phyloP scores from a whole-genome alignment of 208 protist genomes.

The Novymonas esmeraldas region DNA sequence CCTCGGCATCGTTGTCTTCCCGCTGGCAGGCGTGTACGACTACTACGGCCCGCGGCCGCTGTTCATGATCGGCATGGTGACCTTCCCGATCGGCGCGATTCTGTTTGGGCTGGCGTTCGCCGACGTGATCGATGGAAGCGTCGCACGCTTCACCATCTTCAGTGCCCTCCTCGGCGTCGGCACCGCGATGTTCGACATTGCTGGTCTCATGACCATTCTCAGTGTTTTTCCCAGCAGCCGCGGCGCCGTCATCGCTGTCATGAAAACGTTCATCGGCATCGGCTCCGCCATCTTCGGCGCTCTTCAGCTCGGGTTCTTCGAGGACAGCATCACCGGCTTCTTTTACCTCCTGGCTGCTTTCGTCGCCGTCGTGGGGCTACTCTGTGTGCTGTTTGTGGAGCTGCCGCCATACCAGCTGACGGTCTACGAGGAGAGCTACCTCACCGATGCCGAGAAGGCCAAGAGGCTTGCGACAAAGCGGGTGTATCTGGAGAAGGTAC shows the following conservation, averaged over 20 bases:
- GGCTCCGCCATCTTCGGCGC: constrained; percentile 79
- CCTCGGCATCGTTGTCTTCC: constrained; percentile 55
- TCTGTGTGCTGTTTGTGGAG: constrained; percentile 61
- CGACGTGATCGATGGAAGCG: constrained; percentile 50
- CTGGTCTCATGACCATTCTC: constrained; percentile 75
- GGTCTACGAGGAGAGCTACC: constrained; percentile 44
- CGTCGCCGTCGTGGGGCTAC: constrained; percentile 36
- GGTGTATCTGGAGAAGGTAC: constrained; percentile 68
- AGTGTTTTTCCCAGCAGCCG: constrained; percentile 80
- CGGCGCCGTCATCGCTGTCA: constrained; percentile 80
- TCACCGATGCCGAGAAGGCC: constrained; percentile 43
- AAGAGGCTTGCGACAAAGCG: constrained; percentile 43
- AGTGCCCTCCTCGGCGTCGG: constrained; percentile 49
- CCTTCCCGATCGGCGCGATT: constrained; percentile 49
- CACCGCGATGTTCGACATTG: constrained; percentile 70
- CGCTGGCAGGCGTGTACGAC: constrained; percentile 71
- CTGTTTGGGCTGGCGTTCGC: constrained; percentile 71
- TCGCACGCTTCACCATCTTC: constrained; percentile 59
- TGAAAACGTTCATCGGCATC: constrained; percentile 89
- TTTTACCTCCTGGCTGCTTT: constrained; percentile 65
- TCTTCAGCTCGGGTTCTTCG: constrained; percentile 75
- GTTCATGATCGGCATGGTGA: constrained; percentile 57
- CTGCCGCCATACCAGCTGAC: constrained; percentile 79
- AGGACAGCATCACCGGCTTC: constrained; percentile 44
- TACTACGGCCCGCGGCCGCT: constrained; percentile 70